A percentile compares a stretch with the other conserved stretches of the same genome.
Evolutionary conservation across 768 basidiomycete genomes (phyloP).

Genomic region (Leucocoprinus birnbaumii): DNA sequence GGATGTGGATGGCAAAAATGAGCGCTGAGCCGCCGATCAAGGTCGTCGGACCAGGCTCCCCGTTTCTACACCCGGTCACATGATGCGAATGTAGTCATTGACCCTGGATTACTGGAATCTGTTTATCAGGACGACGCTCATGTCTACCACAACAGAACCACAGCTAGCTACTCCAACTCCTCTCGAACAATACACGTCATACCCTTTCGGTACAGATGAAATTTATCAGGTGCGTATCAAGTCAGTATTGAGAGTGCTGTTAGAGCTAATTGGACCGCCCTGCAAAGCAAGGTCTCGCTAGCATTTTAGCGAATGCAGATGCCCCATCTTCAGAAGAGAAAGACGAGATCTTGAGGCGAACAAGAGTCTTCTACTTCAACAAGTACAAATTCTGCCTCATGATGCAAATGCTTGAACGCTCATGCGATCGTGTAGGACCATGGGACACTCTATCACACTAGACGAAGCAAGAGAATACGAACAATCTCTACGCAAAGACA

Average conservation of each 20-base stretch:
- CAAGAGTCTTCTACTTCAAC: slow-evolving; percentile 74
- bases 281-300: slow-evolving; percentile 64
- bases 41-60: too few relatives aligned
- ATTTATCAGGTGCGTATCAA: slow-evolving; percentile 49
- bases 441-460: slow-evolving; percentile 37
- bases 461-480: slow-evolving; percentile 40
- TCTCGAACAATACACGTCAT: slow-evolving; percentile 31
- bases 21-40: too few relatives aligned
- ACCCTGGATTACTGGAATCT: too few relatives aligned
- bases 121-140: too few relatives aligned
- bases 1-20: too few relatives aligned
- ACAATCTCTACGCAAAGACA: slow-evolving; percentile 11
- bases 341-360: slow-evolving; percentile 48
- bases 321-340: slow-evolving; percentile 32
- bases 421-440: slow-evolving; percentile 25
- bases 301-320: slow-evolving; percentile 43
- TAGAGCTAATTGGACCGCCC: neutral
- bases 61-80: too few relatives aligned
- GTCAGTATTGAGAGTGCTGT: too few relatives aligned
- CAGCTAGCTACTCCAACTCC: neutral
- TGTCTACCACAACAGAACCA: too few relatives aligned
- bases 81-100: too few relatives aligned
- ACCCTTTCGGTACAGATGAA: slow-evolving; percentile 56
- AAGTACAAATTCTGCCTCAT: slow-evolving; percentile 32
- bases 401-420: neutral